Base-by-base conservation (phyloP, 2,329 filamentous ascomycete genomes). In the Thielaviopsis populi region DNA sequence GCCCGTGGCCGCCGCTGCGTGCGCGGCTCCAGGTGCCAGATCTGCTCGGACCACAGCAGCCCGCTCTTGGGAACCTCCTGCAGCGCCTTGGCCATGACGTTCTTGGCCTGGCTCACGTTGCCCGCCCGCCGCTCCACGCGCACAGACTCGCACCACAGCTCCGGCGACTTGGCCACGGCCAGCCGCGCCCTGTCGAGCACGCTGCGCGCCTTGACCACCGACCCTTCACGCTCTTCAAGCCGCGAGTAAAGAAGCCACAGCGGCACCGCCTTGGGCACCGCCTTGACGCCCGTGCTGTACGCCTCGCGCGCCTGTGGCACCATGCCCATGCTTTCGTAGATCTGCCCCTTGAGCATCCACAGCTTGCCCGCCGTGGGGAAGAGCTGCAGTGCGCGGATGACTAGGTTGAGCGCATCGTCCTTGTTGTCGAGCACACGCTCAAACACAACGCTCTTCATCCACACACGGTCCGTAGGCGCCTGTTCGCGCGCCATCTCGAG, bases 341-440 rank as follows among this genome's bases (percentile, higher is more conserved):
- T 94, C 72, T 99, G 94, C 0, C 95, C 94, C 75, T 99, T 99
- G 78, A 96, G 89, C 88, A 97, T 96, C 87, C 92, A 96, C 27
- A 99, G 80, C 75, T 97, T 97, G 62, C 89, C 81, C 13, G 87
- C 84, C 54, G 85, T 83, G 0, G 94, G 92, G 76, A 95, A 99
- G 10, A 89, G 81, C 68, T 91, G 86, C 42, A 99, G 78, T 1
- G 87, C 94, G 72, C 95, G 87, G 66, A 91, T 89, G 53, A 89
- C 89, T 11, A 99, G 84, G 70, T 95, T 88, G 15, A 99, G 80
- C 0, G 94, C 91, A 1, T 85, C 84, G 58, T 96, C 89, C 30
- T 79, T 79, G 69, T 94, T 87, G 64, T 86, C 87, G 24, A 89
- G 79, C 69, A 95, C 89, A 15, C 94, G 83, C 74, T 99, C 94